Percentiles rank a stretch among this genome's conserved stretches.
phyloP scores from a whole-genome alignment of 2,329 filamentous ascomycete species.

The Cryphonectria japonica region DNA sequence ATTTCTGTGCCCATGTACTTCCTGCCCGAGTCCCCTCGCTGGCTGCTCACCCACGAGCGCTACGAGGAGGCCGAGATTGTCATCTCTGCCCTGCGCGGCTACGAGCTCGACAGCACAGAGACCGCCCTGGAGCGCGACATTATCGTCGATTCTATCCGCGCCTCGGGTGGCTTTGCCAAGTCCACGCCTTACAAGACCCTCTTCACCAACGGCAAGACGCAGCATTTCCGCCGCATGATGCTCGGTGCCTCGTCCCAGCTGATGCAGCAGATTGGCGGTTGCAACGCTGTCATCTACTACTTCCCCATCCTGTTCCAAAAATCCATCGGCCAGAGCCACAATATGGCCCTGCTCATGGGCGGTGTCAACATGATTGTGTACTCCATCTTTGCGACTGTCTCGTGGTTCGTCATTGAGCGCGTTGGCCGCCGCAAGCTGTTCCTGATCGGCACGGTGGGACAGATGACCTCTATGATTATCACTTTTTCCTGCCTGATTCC shows the following conservation, averaged over 20 bases:
- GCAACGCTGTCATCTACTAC: slow-evolving; percentile 65
- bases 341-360: slow-evolving; percentile 58
- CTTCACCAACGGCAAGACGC: slow-evolving; percentile 65
- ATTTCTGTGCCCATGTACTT: slow-evolving; percentile 42
- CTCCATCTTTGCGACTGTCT: slow-evolving; percentile 61
- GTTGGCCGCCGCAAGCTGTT: slow-evolving; percentile 65
- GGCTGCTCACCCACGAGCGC: slow-evolving; percentile 43
- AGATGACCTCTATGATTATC: slow-evolving; percentile 65
- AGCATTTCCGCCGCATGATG: slow-evolving; percentile 67
- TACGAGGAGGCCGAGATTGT: slow-evolving; percentile 42
- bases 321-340: slow-evolving; percentile 45
- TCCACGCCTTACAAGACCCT: slow-evolving; percentile 56
- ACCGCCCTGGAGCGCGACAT: slow-evolving; percentile 62
- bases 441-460: slow-evolving; percentile 65
- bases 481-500: slow-evolving; percentile 42
- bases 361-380: slow-evolving; percentile 62
- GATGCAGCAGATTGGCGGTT: slow-evolving; percentile 65
- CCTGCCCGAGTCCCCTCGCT: slow-evolving; percentile 47
- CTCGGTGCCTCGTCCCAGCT: slow-evolving; percentile 63
- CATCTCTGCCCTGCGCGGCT: slow-evolving; percentile 44
- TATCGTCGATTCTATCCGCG: slow-evolving; percentile 66
- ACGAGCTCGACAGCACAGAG: slow-evolving; percentile 56
- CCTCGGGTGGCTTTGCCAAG: slow-evolving; percentile 52
- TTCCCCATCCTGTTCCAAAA: slow-evolving; percentile 60
- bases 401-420: slow-evolving; percentile 53